phyloP scores from a whole-genome alignment of 495 filamentous ascomycete species.

The Neurospora intermedia region DNA sequence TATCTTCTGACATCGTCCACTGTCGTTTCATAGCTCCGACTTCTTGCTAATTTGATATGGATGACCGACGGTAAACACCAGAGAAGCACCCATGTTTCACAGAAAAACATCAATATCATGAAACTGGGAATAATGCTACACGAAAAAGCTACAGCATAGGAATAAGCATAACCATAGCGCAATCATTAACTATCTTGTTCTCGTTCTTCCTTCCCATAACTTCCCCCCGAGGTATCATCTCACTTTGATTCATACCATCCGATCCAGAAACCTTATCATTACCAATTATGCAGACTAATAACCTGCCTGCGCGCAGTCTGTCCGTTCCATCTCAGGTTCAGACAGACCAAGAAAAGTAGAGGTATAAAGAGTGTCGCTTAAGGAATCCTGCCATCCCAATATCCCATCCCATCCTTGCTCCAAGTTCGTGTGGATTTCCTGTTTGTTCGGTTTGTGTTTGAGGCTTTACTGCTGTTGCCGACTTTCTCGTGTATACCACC shows the following conservation, averaged over 20 bases:
- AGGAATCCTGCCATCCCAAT: background rate
- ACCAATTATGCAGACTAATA: constrained; percentile 1
- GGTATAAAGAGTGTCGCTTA: background rate
- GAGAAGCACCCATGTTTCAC: background rate
- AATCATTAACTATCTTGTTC: background rate
- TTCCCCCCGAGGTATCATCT: background rate
- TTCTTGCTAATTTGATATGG: too few relatives aligned
- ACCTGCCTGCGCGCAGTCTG: background rate
- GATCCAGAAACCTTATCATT: background rate
- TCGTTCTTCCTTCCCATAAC: background rate
- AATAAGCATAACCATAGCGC: background rate
- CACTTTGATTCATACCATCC: background rate
- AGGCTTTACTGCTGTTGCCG: background rate
- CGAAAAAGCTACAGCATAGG: background rate
- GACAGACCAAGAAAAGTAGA: background rate
- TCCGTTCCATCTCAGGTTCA: background rate
- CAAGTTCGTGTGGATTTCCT: background rate
- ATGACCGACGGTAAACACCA: too few relatives aligned
- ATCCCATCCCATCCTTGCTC: background rate
- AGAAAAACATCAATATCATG: background rate
- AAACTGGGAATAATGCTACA: background rate
- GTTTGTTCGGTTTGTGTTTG: background rate
- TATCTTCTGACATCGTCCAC: too few relatives aligned
- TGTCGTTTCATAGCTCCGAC: too few relatives aligned
- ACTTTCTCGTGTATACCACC: background rate